Base-by-base conservation (phyloP, 352 stramenopile genomes). In the Phytophthora crassamura region DNA sequence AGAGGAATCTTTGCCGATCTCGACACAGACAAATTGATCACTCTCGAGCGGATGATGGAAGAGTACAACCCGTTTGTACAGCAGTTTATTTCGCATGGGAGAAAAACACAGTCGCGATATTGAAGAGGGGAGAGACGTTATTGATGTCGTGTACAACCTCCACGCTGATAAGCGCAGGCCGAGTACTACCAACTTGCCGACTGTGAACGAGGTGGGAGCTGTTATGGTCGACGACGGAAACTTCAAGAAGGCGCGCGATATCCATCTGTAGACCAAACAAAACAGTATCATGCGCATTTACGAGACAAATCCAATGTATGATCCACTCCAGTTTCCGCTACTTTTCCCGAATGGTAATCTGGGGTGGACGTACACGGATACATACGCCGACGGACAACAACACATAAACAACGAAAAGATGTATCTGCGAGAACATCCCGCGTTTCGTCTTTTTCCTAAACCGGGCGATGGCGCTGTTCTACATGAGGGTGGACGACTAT, bases 341-440 rank as follows among this genome's bases (percentile, higher is more conserved):
- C 25, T 59, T 10, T 48, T 49, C 16, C 50, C 50, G 9, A 5
- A 22, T 8, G 50, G 38, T 5, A 35, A 55, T 5, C 35, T 45
- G 4, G 55, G 43, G n/a, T 63, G 15, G 43, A 49, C 43, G 7
- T 55, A 35, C 5, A 63, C 55, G 11, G 42, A 54, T 11, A 16
- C 35, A 7, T 63, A 63, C n/a, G 32, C 33, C 9, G 11, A 48
- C 28, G 50, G 38, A 7, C 5, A 38, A 4, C 3, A 38, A 30
- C 18, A 30, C 10, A 14, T 34, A 3, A 35, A 49, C 15, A 57
- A 57, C 0, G 22, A 12, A 5, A 41, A 40, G 10, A 50, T 64
- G 38, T 50, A 36, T 35, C 56, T 64, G 33, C 56, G 56, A 5
- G 56, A 57, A 49, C 39, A 43, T 16, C 18, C 48, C 4, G 56